phyloP scores from a whole-genome alignment of 2,329 filamentous ascomycete species.

The Penicillium capsulatum region DNA sequence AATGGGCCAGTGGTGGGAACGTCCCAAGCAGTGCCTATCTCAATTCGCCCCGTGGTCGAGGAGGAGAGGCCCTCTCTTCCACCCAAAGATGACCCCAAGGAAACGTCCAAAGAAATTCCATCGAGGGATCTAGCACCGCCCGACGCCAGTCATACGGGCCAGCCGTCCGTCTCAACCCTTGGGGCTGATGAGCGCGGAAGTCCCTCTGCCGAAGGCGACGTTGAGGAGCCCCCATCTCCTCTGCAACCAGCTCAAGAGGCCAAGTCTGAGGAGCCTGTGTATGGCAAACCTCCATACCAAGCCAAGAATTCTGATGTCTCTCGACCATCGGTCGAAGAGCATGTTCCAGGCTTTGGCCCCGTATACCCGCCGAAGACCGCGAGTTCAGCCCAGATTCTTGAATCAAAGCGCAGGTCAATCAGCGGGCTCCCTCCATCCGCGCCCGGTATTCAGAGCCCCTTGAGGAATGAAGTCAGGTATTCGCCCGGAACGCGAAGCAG shows the following conservation, averaged over 20 bases:
- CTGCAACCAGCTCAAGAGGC: slow-evolving; percentile 4
- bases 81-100: slow-evolving; percentile 1
- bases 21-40: slow-evolving; percentile 2
- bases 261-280: neutral
- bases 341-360: slow-evolving; percentile 1
- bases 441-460: slow-evolving; percentile 19
- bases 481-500: slow-evolving; percentile 23
- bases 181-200: slow-evolving; percentile 16
- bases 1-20: slow-evolving; percentile 1
- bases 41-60: slow-evolving; percentile 16
- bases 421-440: slow-evolving; percentile 15
- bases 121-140: slow-evolving; percentile 9
- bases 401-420: slow-evolving; percentile 21
- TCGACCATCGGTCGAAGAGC: slow-evolving; percentile 3
- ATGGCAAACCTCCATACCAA: slow-evolving; percentile 8
- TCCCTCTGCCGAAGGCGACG: slow-evolving; percentile 4
- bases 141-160: slow-evolving; percentile 10
- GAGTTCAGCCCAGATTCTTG: slow-evolving; percentile 17
- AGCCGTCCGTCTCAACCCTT: slow-evolving; percentile 28
- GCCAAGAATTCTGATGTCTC: slow-evolving; percentile 1
- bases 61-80: slow-evolving; percentile 7
- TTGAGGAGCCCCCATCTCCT: slow-evolving; percentile 19
- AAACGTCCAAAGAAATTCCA: slow-evolving; percentile 1
- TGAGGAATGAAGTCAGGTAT: slow-evolving; percentile 25
- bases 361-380: slow-evolving; percentile 2